Base-by-base conservation (phyloP, 768 basidiomycete species). In the Strobilomyces echinocephalus region DNA sequence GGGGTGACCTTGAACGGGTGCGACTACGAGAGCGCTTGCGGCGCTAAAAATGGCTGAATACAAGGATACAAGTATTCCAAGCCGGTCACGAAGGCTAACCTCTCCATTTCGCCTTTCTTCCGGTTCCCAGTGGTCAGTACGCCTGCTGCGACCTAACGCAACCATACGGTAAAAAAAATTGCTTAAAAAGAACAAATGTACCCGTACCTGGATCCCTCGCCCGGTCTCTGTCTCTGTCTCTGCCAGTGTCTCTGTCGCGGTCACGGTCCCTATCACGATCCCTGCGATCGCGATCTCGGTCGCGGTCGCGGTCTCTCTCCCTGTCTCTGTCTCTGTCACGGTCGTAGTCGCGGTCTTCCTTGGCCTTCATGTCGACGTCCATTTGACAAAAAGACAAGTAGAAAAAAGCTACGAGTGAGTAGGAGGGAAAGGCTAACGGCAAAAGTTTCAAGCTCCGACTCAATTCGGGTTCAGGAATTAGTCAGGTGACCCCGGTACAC, bases 331-430 rank as follows among this genome's bases (percentile, higher is more conserved):
- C 77, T 63, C 75, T 72, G 57, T 72, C 70, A 65, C 72, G 73
- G 71, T 87, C 86, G 55, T 86, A 85, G 42, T 87, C 85, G 8
- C 75, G 71, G 57, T 88, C 84, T 52, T 88, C 86, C 69, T 88
- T 89, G 64, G 70, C 75, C 70, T 87, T 85, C 85, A 88, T 88
- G 62, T 90, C 88, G 59, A 89, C 79, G 67, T 90, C 88, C 88
- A 90, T 90, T 52, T 63, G 68, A 58, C 24, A 20, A 41, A 40
- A 39, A 15, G 48, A 21, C 21, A 21, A 41, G 33, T 2, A 45
- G n/a, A 40, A 50, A 54, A 52, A 59, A 52, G 18, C 8, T 18
- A 31, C 3, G 40, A 43, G 26, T 49, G 44, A 54, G 58, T 38
- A 55, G 47, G 58, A 66, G 54, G 36, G 30, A 58, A 58, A 43